phyloP scores from a whole-genome alignment of 1,284 basidiomycete species.

The Irpex sp. region DNA sequence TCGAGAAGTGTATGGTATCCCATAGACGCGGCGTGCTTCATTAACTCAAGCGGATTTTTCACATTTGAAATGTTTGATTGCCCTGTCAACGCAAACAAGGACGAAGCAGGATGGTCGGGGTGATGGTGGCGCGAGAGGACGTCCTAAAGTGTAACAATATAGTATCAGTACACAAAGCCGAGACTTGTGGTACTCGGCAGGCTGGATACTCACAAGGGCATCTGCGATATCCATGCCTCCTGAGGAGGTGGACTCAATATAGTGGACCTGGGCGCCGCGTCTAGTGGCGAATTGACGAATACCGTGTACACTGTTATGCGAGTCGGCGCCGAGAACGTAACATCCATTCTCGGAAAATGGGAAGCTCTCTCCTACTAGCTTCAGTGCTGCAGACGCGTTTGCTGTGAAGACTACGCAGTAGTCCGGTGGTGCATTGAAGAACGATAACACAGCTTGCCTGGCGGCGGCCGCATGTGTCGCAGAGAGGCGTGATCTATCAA shows the following conservation, averaged over 20 bases:
- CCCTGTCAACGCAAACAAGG: slow-evolving; percentile 72
- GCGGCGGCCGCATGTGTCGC: slow-evolving; percentile 64
- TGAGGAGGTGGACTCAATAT: slow-evolving; percentile 58
- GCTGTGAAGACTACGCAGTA: slow-evolving; percentile 82
- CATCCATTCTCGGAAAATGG: slow-evolving; percentile 55
- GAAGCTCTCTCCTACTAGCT: slow-evolving; percentile 78
- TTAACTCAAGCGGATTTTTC: slow-evolving; percentile 39
- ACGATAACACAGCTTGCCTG: slow-evolving; percentile 63
- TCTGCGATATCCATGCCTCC: slow-evolving; percentile 58
- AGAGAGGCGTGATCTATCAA: slow-evolving; percentile 65
- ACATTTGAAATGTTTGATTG: slow-evolving; percentile 78
- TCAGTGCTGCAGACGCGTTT: slow-evolving; percentile 76
- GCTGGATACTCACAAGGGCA: slow-evolving; percentile 48
- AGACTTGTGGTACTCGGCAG: slow-evolving; percentile 5
- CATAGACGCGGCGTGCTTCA: slow-evolving; percentile 57
- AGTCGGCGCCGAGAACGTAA: slow-evolving; percentile 68
- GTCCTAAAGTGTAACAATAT: slow-evolving; percentile 27
- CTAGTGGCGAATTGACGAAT: slow-evolving; percentile 66
- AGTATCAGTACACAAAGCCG: slow-evolving; percentile 39
- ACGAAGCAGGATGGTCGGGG: slow-evolving; percentile 39
- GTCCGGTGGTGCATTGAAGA: slow-evolving; percentile 68
- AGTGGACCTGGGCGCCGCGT: slow-evolving; percentile 53
- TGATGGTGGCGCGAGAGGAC: slow-evolving; percentile 39
- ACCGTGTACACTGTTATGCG: slow-evolving; percentile 84
- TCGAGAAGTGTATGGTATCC: slow-evolving; percentile 76